Base-by-base conservation (phyloP, 805 yeast genomes). In the Zygosaccharomyces lentus region DNA sequence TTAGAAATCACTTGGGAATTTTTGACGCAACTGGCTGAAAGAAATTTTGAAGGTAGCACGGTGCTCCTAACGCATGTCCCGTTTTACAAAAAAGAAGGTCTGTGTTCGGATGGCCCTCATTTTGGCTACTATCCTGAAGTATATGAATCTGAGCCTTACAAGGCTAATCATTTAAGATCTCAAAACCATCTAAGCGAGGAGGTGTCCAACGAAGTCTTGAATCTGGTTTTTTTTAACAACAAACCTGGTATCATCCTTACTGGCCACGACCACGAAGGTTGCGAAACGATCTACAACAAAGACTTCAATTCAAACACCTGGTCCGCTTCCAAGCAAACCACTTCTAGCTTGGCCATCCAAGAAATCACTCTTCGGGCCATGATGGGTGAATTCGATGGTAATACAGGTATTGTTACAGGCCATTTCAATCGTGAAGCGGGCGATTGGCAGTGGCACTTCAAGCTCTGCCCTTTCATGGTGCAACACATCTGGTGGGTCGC, bases 401-500 rank as follows among this genome's bases (percentile, higher is more conserved):
- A 84, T 56, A 77, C 89, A 1, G 99, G 98, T 0, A 67, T 93
- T 9, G 67, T 93, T 53, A 82, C 89, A 1, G 97, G 95, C 2
- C 78, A 73, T 43, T 84, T 77, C 62, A 71, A 79, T 56, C 52
- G 66, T 10, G 50, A 47, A 0, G 51, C 64, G 0, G 56, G 65
- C 1, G 56, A 59, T 15, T 84, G 95, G 91, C 75, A 74, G 13
- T 90, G 86, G 70, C 68, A 74, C 23, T 91, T 80, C 67, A 65
- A 76, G 5, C 70, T 84, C 49, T 93, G 99, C 68, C 82, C 89
- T 12, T 91, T 91, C 64, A 75, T 77, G 1, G 78, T 87, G 9
- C 97, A 90, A 67, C 97, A 90, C 62, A 79, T 85, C 43, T 93
- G 99, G 99, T 93, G 99, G 99, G 86, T 77, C 6, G 75, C 95